Evolutionary conservation across 441 rosid genomes (phyloP), one percentile per base, ranked within the genome.

Genomic region (Raphanus hybrid): DNA sequence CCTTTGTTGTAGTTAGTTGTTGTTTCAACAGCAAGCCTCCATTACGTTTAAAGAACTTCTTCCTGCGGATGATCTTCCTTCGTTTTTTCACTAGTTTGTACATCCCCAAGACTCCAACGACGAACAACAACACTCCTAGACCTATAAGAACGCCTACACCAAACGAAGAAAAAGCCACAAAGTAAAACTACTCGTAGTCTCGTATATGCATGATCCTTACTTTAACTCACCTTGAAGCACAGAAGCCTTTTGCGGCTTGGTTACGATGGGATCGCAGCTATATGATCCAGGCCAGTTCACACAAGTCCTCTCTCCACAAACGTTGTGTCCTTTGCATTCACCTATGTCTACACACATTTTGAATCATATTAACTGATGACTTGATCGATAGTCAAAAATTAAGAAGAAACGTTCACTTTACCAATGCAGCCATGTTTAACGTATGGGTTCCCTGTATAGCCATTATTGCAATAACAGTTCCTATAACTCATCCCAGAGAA

Each of bases 401-500:
- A 48, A 48, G 8, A 37, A 7, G 26, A 70, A 73, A 15, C 45
- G 18, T 45, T 48, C 34, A 62, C 4, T 0, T 79, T n/a, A 86
- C 87, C 86, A 73, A 48, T 48, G 78, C 89, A 86, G 1, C 85
- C 90, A 14, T 32, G 2, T n/a, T 6, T 5, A 34, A 81, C 73
- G 9, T 84, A 86, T 1, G 87, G 85, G 16, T 86, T 83, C 23
- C 87, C 90, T 2, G 45, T 60, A 64, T 50, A 86, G 5, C 86
- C 87, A 0, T 6, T 0, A 6, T 3, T 11, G 73, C 86, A 84
- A 2, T 65, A 15, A 71, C 87, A 85, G 3, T 41, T 74, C 32
- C 71, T 66, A 9, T 74, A 74, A 6, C 62, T 83, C 71, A 9
- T 34, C 77, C 55, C 75, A 32, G 63, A 81, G 70, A 32, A 74